These are phyloP conservation scores for Boletus coccyginus DNA, from an alignment of 768 basidiomycete species.

Conservation along the genomic window DNA sequence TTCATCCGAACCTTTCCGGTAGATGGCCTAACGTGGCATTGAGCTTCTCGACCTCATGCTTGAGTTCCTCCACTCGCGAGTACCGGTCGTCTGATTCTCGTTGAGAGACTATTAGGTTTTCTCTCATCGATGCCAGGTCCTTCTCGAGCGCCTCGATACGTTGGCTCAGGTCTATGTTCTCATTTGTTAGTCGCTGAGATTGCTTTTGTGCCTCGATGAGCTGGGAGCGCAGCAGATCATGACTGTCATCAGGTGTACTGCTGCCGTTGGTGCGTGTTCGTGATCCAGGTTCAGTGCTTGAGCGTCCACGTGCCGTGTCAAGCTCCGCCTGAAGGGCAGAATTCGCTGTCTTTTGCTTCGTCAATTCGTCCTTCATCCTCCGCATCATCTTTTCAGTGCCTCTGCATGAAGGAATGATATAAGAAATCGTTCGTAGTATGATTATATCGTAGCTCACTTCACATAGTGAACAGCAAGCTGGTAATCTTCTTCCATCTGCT, in stretches of 20 bases:
- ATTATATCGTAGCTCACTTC: conserved; percentile 59
- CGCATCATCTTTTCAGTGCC: conserved; percentile 98
- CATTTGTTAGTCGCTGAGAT: conserved; percentile 62
- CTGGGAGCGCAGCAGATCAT: conserved; percentile 65
- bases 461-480: conserved; percentile 96
- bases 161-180: conserved; percentile 73
- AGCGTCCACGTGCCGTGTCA: conserved; percentile 62
- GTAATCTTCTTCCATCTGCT: conserved; percentile 93
- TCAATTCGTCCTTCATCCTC: conserved; percentile 92
- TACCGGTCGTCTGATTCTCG: conserved; percentile 79
- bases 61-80: conserved; percentile 72
- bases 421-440: conserved; percentile 10
- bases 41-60: conserved; percentile 76
- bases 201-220: conserved; percentile 79
- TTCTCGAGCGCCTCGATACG: conserved; percentile 74
- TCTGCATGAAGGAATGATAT: conserved; percentile 40
- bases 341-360: conserved; percentile 84
- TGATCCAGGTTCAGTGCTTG: conserved; percentile 49
- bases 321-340: conserved; percentile 81
- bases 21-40: conserved; percentile 68
- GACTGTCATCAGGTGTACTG: conserved; percentile 72
- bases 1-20: conserved; percentile 76
- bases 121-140: conserved; percentile 68
- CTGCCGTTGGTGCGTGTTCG: conserved; percentile 68
- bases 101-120: conserved; percentile 67